Percentiles rank a stretch among this genome's conserved stretches.
phyloP scores from a whole-genome alignment of 2,329 filamentous ascomycete species.

The Dactylella cylindrospora region DNA sequence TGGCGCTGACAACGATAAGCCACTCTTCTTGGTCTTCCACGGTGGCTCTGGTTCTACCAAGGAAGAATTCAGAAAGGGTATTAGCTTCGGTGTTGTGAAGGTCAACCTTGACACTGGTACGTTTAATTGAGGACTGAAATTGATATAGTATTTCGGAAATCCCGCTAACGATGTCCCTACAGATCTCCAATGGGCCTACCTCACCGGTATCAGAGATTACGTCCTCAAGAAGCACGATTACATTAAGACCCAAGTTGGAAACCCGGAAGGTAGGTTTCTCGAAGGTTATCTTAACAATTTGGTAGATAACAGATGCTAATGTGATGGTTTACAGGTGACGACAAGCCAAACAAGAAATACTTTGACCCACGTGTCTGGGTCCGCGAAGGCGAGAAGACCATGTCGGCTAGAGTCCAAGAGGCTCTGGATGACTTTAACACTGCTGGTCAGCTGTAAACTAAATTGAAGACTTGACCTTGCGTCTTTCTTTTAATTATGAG shows the following conservation, averaged over 20 bases:
- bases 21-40: slow-evolving; percentile 99
- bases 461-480: no score
- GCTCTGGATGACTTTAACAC: slow-evolving; percentile 92
- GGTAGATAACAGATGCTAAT: slow-evolving; percentile 7
- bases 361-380: slow-evolving; percentile 93
- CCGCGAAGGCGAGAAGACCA: slow-evolving; percentile 95
- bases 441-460: slow-evolving; percentile 69
- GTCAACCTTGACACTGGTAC: slow-evolving; percentile 95
- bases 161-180: neutral
- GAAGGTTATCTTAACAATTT: neutral
- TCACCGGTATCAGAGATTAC: slow-evolving; percentile 90
- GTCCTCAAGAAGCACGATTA: slow-evolving; percentile 94
- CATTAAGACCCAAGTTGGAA: slow-evolving; percentile 80
- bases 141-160: neutral
- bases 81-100: slow-evolving; percentile 94
- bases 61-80: slow-evolving; percentile 85
- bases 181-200: slow-evolving; percentile 65
- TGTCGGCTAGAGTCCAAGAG: slow-evolving; percentile 75
- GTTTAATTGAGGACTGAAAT: neutral
- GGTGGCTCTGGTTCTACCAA: slow-evolving; percentile 90
- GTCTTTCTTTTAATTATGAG: no score
- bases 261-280: slow-evolving; percentile 68
- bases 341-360: slow-evolving; percentile 99
- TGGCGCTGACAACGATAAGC: slow-evolving; percentile 73
- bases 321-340: slow-evolving; percentile 57